Base-by-base conservation (phyloP, 257 asterid species). In the Jasminum sambac region DNA sequence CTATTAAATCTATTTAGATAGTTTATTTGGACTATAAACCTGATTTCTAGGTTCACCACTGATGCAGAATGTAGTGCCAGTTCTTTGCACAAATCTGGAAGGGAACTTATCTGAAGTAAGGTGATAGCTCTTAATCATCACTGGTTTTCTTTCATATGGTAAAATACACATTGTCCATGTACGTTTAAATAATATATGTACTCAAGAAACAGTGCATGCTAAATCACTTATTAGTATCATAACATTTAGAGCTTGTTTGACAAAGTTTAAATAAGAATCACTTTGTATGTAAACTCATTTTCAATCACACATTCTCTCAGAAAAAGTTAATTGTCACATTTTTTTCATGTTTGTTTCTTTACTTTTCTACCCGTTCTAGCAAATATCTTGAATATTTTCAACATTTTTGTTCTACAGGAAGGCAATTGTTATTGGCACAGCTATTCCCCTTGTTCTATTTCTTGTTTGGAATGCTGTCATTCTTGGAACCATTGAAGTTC, bases 1-100 rank as follows among this genome's bases (percentile, higher is more conserved):
- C 63, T 11, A 10, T 17, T 63, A 17, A 41, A 41, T 48, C 61
- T 6, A 26, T 58, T 57, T 16, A 19, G 16, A 24, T 65, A 39
- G 23, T 21, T 48, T 48, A 43, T 38, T 16, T 13, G 7, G 64
- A n/a, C n/a, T 55, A 58, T 11, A 30, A 37, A 37, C 34, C 6
- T 16, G 48, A 62, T 69, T 71, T 71, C 66, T 17, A 38, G 63
- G 48, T 25, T 24, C 50, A 46, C 66, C 68, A 19, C n/a, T 63
- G 36, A 70, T 79, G 82, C 95, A 93, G 98, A 93, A 90, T 80
- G 98, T 93, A 48, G 98, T 93, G 66, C 97, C 98, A 37, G 96
- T 90, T 69, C 85, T 93, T 66, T 93, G 98, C 71, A 93, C 97
- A 46, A 87, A 93, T 82, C 95, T 93, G 57, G 98, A 93, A 87